Conservation (phyloP, 257 asterid genomes). For the Ehretia macrophylla region DNA sequence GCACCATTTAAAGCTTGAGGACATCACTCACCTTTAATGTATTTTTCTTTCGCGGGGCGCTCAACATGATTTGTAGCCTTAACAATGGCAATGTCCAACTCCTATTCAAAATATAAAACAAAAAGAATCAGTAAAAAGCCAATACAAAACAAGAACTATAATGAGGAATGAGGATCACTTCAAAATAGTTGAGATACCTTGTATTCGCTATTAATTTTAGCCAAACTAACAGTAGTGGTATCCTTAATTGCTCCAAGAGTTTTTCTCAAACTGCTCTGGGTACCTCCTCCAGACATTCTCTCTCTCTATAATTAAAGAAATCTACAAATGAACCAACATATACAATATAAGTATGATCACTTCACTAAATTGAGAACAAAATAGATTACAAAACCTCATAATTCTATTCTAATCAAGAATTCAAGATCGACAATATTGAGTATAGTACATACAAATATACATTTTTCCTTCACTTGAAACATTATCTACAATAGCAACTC, state of each 20-base stretch:
- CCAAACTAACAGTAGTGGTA: constrained; percentile 91
- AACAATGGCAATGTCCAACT: constrained; percentile 93
- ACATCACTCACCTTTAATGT: constrained; percentile 63
- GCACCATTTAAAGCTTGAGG: neutral
- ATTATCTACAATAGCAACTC: no score
- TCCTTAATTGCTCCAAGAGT: constrained; percentile 96
- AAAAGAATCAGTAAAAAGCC: constrained; percentile 4
- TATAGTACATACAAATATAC: no score
- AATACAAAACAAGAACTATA: constrained; percentile 3
- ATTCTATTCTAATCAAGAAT: no score
- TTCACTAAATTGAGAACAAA: no score
- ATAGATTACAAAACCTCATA: no score
- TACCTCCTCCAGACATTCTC: constrained; percentile 75
- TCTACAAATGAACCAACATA: constrained; percentile 24
- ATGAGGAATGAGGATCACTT: no score
- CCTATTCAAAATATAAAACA: constrained; percentile 35
- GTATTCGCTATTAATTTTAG: constrained; percentile 88
- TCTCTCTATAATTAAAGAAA: constrained; percentile 19
- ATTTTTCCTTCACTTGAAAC: no score
- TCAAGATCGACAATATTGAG: no score
- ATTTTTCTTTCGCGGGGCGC: constrained; percentile 89
- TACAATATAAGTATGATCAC: neutral
- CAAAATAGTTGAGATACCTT: constrained; percentile 42
- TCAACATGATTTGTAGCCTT: constrained; percentile 97
- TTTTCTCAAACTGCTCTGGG: constrained; percentile 83